phyloP scores from a whole-genome alignment of 208 protist genomes.

The Leishmania arabica region DNA sequence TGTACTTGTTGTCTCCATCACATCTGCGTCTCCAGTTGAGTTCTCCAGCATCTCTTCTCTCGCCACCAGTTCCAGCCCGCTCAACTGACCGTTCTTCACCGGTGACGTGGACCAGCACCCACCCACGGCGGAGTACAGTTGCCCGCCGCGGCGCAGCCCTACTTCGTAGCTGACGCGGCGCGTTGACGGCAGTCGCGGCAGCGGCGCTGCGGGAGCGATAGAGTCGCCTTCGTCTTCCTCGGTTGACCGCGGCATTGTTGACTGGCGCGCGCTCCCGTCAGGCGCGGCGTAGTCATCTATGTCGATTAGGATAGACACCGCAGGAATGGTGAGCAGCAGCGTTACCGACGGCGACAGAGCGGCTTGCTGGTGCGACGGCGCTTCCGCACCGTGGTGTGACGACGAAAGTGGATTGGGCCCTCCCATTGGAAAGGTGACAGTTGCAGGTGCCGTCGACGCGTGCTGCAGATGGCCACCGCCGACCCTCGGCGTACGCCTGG shows the following conservation, averaged over 20 bases:
- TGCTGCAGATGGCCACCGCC: not conserved
- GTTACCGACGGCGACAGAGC: not conserved
- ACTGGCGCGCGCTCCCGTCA: not conserved
- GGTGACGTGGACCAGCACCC: slow-evolving; percentile 23
- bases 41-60: slow-evolving; percentile 2
- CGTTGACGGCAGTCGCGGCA: not conserved
- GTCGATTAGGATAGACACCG: not conserved
- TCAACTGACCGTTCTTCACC: slow-evolving; percentile 24
- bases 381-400: not conserved
- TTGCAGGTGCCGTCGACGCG: not conserved
- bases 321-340: slow-evolving; percentile 7
- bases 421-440: not conserved
- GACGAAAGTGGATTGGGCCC: not conserved
- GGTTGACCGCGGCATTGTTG: no score
- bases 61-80: slow-evolving; percentile 17
- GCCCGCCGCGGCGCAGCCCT: slow-evolving; percentile 18
- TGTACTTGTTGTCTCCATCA: not conserved
- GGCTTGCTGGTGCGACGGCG: not conserved
- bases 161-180: slow-evolving; percentile 16
- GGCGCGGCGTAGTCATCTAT: not conserved
- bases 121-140: slow-evolving; percentile 25
- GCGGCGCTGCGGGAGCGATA: not conserved
- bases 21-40: no score
- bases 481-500: not conserved
- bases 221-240: not conserved